These are phyloP conservation scores for Citrus sinensis DNA, from an alignment of 345 rosid species.

Conservation along the genomic window DNA sequence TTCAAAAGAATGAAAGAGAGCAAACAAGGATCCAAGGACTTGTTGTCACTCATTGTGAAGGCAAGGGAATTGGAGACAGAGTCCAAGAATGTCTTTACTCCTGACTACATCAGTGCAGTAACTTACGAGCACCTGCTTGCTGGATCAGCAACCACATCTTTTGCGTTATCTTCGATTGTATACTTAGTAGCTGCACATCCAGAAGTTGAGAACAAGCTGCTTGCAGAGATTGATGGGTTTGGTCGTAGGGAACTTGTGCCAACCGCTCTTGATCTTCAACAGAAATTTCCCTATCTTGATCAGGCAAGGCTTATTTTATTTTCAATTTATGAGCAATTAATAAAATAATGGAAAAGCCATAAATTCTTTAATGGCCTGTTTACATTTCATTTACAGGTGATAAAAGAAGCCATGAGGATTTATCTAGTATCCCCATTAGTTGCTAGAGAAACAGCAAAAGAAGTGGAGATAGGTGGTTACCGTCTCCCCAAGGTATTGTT, in stretches of 20 bases:
- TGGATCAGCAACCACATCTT: slow-evolving; percentile 84
- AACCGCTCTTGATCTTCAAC: slow-evolving; percentile 60
- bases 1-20: slow-evolving; percentile 52
- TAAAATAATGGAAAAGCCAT: background rate
- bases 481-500: slow-evolving; percentile 68
- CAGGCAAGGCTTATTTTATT: slow-evolving; percentile 43
- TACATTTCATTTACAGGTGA: slow-evolving; percentile 41
- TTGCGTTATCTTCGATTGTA: slow-evolving; percentile 65
- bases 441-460: slow-evolving; percentile 77
- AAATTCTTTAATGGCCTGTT: background rate
- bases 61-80: slow-evolving; percentile 59
- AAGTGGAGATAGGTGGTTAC: slow-evolving; percentile 81
- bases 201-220: slow-evolving; percentile 62
- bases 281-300: slow-evolving; percentile 74
- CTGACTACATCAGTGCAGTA: slow-evolving; percentile 76
- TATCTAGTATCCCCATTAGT: slow-evolving; percentile 81
- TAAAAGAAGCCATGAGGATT: slow-evolving; percentile 84
- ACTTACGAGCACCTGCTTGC: slow-evolving; percentile 95
- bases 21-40: slow-evolving; percentile 57
- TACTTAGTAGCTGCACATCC: slow-evolving; percentile 74
- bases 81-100: slow-evolving; percentile 45
- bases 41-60: slow-evolving; percentile 66
- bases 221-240: slow-evolving; percentile 68
- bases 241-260: slow-evolving; percentile 57
- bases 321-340: background rate